A percentile compares a stretch with the other conserved stretches of the same genome.
phyloP scores from a whole-genome alignment of 331 rosid genomes.

The Acacia pycnantha region DNA sequence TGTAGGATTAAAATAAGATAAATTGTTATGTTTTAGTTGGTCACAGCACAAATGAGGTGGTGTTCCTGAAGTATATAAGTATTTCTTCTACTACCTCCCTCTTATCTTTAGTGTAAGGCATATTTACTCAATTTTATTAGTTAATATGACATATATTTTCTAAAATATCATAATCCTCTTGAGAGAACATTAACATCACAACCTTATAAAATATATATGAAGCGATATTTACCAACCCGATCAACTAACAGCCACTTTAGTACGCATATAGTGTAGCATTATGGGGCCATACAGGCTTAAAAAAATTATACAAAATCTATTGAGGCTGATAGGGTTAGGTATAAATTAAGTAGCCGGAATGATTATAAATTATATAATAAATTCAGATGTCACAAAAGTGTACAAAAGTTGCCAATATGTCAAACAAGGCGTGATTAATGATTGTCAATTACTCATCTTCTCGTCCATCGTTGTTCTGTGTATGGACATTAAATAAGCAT shows the following conservation, averaged over 20 bases:
- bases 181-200: no score
- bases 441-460: constrained; percentile 9
- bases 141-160: no score
- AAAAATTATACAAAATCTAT: neutral
- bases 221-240: neutral
- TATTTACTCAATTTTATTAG: no score
- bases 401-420: neutral
- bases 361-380: constrained; percentile 2
- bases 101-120: no score
- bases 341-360: neutral
- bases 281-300: neutral
- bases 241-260: neutral
- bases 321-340: constrained; percentile 5
- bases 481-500: neutral
- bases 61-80: no score
- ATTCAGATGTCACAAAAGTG: neutral
- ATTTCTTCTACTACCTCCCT: no score
- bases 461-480: neutral
- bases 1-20: no score
- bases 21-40: no score
- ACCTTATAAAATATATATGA: neutral
- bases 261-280: neutral
- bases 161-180: no score
- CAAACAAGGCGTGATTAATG: constrained; percentile 10
- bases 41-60: no score